Conservation (phyloP, 345 rosid species). For the Barbarea vulgaris region DNA sequence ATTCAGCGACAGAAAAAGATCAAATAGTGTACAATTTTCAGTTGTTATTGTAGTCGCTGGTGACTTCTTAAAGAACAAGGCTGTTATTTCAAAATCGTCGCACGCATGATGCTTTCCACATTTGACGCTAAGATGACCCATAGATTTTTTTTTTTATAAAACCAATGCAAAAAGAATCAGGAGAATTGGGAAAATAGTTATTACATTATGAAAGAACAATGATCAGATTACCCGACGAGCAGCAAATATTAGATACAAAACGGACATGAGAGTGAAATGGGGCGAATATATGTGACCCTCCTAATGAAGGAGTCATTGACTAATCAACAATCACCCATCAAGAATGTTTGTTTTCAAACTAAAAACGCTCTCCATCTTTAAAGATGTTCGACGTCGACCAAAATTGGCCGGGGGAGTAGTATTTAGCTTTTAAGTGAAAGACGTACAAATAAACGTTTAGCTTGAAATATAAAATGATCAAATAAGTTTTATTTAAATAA, state of each 20-base stretch:
- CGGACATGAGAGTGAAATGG: constrained; percentile 4
- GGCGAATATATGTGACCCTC: neutral
- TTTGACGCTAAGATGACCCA: too few relatives aligned
- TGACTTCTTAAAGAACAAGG: too few relatives aligned
- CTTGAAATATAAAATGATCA: neutral
- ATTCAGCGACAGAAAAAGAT: too few relatives aligned
- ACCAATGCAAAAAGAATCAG: too few relatives aligned
- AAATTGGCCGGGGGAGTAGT: neutral
- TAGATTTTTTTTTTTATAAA: too few relatives aligned
- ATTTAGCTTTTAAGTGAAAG: too few relatives aligned
- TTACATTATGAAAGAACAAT: neutral
- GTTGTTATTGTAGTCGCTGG: too few relatives aligned
- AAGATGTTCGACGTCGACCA: constrained; percentile 15
- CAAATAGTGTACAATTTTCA: too few relatives aligned
- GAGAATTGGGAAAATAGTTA: too few relatives aligned
- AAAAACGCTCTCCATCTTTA: neutral
- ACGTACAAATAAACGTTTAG: neutral
- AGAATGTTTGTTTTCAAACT: neutral
- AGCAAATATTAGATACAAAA: neutral
- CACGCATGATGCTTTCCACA: too few relatives aligned
- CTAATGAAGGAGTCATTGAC: neutral
- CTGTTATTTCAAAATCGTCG: too few relatives aligned
- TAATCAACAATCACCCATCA: neutral
- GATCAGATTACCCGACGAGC: neutral
- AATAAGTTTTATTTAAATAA: neutral